A percentile compares a stretch with the other conserved stretches of the same genome.
Conservation (phyloP, 1,139 yeast species). For the Petasospora rhodanensis region DNA sequence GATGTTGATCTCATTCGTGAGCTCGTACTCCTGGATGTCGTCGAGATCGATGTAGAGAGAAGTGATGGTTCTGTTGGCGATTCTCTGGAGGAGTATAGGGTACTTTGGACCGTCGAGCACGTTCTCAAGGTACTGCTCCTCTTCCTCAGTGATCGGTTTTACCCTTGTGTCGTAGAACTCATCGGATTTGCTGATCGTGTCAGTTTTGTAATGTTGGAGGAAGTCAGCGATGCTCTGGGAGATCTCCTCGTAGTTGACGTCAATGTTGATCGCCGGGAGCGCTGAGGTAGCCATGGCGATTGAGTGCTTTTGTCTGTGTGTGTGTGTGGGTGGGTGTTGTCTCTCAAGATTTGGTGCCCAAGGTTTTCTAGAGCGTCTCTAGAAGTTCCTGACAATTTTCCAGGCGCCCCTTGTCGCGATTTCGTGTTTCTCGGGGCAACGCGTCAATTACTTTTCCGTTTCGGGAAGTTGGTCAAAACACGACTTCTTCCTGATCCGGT, state of each 20-base stretch:
- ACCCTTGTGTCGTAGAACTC: constrained; percentile 32
- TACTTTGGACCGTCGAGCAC: constrained; percentile 59
- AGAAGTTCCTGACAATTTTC: no score
- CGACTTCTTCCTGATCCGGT: background rate
- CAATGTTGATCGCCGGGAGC: constrained; percentile 25
- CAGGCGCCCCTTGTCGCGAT: no score
- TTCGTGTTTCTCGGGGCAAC: no score
- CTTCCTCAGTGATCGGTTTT: constrained; percentile 24
- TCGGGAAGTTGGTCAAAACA: constrained; percentile 5
- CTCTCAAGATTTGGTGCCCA: no score
- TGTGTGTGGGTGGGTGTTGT: no score
- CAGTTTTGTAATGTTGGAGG: constrained; percentile 53
- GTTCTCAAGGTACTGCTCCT: constrained; percentile 27
- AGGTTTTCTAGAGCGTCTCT: no score
- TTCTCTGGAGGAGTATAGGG: constrained; percentile 64
- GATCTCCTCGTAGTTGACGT: constrained; percentile 57
- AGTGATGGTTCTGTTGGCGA: constrained; percentile 77
- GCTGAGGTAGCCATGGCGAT: constrained; percentile 21
- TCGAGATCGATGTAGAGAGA: constrained; percentile 75
- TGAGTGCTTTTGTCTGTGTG: no score
- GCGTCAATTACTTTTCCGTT: constrained; percentile 10
- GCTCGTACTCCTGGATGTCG: constrained; percentile 68
- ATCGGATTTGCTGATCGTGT: constrained; percentile 28
- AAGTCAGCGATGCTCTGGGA: constrained; percentile 52
- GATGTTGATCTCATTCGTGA: constrained; percentile 28